These are phyloP conservation scores for Polychaeton citri DNA, from an alignment of 2,329 filamentous ascomycete genomes.

Conservation along the genomic window DNA sequence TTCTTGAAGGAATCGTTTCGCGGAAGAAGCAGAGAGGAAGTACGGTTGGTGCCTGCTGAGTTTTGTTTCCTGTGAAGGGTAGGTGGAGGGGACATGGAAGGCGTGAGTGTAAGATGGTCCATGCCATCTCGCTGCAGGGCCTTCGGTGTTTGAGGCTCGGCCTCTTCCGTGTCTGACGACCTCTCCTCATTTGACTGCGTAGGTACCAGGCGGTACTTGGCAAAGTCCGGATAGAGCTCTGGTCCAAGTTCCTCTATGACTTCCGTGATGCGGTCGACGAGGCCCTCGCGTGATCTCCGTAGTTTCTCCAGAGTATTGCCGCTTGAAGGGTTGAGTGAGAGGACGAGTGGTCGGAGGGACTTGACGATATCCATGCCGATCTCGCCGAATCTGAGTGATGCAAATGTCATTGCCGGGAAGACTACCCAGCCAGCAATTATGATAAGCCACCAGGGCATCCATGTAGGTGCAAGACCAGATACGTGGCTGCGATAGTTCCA, in stretches of 20 bases:
- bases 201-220: slow-evolving; percentile 42
- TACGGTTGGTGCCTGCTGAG: slow-evolving; percentile 6
- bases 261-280: slow-evolving; percentile 73
- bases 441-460: slow-evolving; percentile 66
- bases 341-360: slow-evolving; percentile 72
- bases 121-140: slow-evolving; percentile 7
- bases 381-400: slow-evolving; percentile 86
- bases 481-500: slow-evolving; percentile 73
- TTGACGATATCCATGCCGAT: slow-evolving; percentile 99
- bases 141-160: slow-evolving; percentile 31
- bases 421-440: slow-evolving; percentile 62
- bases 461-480: slow-evolving; percentile 67
- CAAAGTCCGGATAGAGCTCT: slow-evolving; percentile 95
- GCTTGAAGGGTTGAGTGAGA: slow-evolving; percentile 73
- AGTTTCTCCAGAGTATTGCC: slow-evolving; percentile 74
- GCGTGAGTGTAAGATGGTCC: slow-evolving; percentile 14
- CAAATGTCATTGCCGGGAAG: slow-evolving; percentile 82
- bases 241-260: slow-evolving; percentile 92
- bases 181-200: background rate
- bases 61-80: too few relatives aligned
- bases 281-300: slow-evolving; percentile 54
- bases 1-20: slow-evolving; percentile 91
- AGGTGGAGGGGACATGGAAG: slow-evolving; percentile 8
- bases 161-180: slow-evolving; percentile 35
- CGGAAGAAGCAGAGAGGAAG: slow-evolving; percentile 44